Conservation (phyloP, 2,329 filamentous ascomycete genomes). For the Rachicladosporium sp. region DNA sequence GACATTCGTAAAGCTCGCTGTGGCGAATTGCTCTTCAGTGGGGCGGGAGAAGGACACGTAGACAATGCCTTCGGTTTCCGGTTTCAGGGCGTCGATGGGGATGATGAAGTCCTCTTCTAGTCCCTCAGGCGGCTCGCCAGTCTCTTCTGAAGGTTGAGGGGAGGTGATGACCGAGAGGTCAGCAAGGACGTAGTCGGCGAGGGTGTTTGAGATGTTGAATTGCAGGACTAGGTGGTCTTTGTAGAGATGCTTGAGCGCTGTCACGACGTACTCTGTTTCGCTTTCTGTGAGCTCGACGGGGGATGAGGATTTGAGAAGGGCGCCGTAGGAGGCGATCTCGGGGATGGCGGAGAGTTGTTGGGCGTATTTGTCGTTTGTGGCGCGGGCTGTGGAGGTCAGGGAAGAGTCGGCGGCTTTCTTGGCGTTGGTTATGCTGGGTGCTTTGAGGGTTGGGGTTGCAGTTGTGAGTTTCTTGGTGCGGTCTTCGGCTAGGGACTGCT, state of each 20-base stretch:
- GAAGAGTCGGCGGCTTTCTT: slow-evolving; percentile 54
- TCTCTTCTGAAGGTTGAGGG: slow-evolving; percentile 72
- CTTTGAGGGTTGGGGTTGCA: slow-evolving; percentile 88
- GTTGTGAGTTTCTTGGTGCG: slow-evolving; percentile 94
- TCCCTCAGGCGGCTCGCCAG: slow-evolving; percentile 62
- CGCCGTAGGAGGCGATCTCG: slow-evolving; percentile 80
- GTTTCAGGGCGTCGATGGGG: slow-evolving; percentile 66
- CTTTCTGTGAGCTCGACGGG: slow-evolving; percentile 86
- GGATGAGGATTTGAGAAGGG: slow-evolving; percentile 79
- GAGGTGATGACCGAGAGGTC: slow-evolving; percentile 78
- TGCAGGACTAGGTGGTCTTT: slow-evolving; percentile 93
- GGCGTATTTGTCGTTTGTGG: slow-evolving; percentile 76
- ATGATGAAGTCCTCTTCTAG: slow-evolving; percentile 84
- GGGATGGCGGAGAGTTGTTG: slow-evolving; percentile 79
- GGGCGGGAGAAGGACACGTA: slow-evolving; percentile 90
- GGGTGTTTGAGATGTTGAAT: slow-evolving; percentile 95
- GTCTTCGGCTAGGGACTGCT: slow-evolving; percentile 92
- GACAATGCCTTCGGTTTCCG: slow-evolving; percentile 80
- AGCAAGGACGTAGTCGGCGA: slow-evolving; percentile 80
- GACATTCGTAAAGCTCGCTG: slow-evolving; percentile 75
- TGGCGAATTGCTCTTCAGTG: slow-evolving; percentile 63
- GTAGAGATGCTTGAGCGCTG: slow-evolving; percentile 91
- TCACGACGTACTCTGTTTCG: slow-evolving; percentile 94
- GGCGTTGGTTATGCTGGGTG: slow-evolving; percentile 74
- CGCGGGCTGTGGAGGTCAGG: slow-evolving; percentile 57